A percentile compares a stretch with the other conserved stretches of the same genome.
Conservation (phyloP, 2,329 filamentous ascomycete species). For the Cercospora sojina region DNA sequence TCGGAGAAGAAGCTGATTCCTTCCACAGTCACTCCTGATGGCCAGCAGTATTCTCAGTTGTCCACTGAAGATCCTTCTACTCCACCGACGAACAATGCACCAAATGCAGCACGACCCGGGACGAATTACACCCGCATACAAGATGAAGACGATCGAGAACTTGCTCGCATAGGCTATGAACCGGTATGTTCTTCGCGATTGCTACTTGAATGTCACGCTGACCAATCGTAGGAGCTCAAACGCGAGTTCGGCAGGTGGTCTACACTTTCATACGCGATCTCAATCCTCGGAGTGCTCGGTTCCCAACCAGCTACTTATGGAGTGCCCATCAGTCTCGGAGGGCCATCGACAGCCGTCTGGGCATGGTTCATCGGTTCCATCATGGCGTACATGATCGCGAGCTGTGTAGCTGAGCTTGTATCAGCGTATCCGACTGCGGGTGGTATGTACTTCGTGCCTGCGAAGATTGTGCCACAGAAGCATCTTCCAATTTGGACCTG, state of each 20-base stretch:
- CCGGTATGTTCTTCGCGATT: slow-evolving; percentile 47
- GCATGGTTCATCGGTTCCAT: slow-evolving; percentile 63
- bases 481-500: slow-evolving; percentile 64
- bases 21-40: slow-evolving; percentile 5
- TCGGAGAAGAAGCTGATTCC: slow-evolving; percentile 16
- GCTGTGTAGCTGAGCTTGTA: slow-evolving; percentile 64
- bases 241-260: slow-evolving; percentile 67
- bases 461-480: slow-evolving; percentile 60
- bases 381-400: slow-evolving; percentile 65
- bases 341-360: slow-evolving; percentile 64
- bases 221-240: slow-evolving; percentile 52
- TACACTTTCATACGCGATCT: slow-evolving; percentile 65
- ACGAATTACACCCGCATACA: slow-evolving; percentile 19
- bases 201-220: not conserved
- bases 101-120: not conserved
- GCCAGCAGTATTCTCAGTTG: not conserved
- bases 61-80: not conserved
- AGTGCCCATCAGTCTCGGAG: slow-evolving; percentile 57
- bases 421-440: slow-evolving; percentile 67
- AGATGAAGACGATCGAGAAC: slow-evolving; percentile 59
- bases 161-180: slow-evolving; percentile 62
- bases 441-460: slow-evolving; percentile 68
- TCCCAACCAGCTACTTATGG: slow-evolving; percentile 65
- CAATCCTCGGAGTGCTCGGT: slow-evolving; percentile 63
- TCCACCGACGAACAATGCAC: not conserved